Percentiles rank a stretch among this genome's conserved stretches.
These are phyloP conservation scores for Zea luxurians DNA, from an alignment of 176 grass and related monocot species.

Conservation along the genomic window DNA sequence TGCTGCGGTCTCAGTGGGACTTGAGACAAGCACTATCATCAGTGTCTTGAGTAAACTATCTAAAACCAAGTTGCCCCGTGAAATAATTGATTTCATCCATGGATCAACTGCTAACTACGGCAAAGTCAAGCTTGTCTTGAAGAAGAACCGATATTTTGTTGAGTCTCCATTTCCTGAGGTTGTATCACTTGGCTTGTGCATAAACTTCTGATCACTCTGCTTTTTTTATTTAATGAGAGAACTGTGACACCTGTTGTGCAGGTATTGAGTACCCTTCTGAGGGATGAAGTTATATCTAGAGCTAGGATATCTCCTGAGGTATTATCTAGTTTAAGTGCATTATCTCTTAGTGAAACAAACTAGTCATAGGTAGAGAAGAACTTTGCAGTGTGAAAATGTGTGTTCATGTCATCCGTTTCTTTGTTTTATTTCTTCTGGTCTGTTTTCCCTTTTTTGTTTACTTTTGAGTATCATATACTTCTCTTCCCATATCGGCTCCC, in stretches of 20 bases:
- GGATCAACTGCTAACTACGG: slow-evolving; percentile 95
- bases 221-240: slow-evolving; percentile 16
- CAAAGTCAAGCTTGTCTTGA: slow-evolving; percentile 98
- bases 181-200: slow-evolving; percentile 40
- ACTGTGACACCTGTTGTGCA: slow-evolving; percentile 33
- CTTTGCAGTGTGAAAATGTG: slow-evolving; percentile 19
- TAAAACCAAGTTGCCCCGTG: slow-evolving; percentile 81
- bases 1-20: slow-evolving; percentile 94
- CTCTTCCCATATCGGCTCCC: not conserved
- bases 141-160: slow-evolving; percentile 95
- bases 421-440: slow-evolving; percentile 18
- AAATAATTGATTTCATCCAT: slow-evolving; percentile 96
- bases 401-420: not conserved
- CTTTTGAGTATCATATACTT: not conserved
- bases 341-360: slow-evolving; percentile 9
- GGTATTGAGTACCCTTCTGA: slow-evolving; percentile 82
- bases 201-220: slow-evolving; percentile 12
- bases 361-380: slow-evolving; percentile 25
- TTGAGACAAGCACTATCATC: slow-evolving; percentile 88
- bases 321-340: not conserved
- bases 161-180: slow-evolving; percentile 95
- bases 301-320: slow-evolving; percentile 70
- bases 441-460: not conserved
- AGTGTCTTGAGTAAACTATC: slow-evolving; percentile 85
- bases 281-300: slow-evolving; percentile 65